Percentiles rank a stretch among this genome's conserved stretches.
These are phyloP conservation scores for Beta vulgaris DNA, from an alignment of 148 eudicot genomes.

Conservation along the genomic window DNA sequence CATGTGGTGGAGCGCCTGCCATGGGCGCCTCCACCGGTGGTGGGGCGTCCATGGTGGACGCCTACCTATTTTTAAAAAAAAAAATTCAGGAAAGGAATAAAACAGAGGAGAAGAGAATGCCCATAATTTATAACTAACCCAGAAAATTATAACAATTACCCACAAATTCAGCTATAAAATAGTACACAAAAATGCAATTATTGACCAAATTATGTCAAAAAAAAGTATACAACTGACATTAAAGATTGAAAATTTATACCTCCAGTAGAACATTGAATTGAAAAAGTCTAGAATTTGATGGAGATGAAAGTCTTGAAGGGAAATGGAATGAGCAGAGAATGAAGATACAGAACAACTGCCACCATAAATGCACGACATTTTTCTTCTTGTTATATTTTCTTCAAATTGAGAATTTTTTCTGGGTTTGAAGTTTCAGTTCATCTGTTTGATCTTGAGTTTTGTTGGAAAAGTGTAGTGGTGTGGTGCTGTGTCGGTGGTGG, in stretches of 20 bases:
- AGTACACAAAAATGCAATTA: not conserved
- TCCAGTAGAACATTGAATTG: slow-evolving; percentile 40
- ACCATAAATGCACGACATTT: slow-evolving; percentile 36
- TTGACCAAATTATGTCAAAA: not conserved
- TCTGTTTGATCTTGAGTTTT: not conserved
- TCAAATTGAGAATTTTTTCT: not conserved
- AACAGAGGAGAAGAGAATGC: no score
- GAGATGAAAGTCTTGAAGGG: slow-evolving; percentile 19
- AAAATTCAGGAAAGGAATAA: no score
- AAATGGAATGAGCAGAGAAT: slow-evolving; percentile 28
- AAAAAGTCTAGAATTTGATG: slow-evolving; percentile 27
- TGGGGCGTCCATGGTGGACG: no score
- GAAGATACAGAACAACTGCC: slow-evolving; percentile 37
- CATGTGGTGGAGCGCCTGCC: no score
- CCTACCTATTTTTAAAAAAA: no score
- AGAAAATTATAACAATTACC: not conserved
- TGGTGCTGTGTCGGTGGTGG: no score
- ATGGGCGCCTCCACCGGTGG: no score
- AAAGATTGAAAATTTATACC: slow-evolving; percentile 23
- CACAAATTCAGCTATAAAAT: not conserved
- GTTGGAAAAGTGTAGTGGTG: slow-evolving; percentile 19
- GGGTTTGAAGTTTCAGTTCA: slow-evolving; percentile 18
- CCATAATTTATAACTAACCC: not conserved
- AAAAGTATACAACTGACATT: not conserved
- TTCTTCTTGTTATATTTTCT: not conserved